Percentiles rank a stretch among this genome's conserved stretches.
phyloP scores from a whole-genome alignment of 2,329 filamentous ascomycete species.

The Nannizziopsis barbatae region DNA sequence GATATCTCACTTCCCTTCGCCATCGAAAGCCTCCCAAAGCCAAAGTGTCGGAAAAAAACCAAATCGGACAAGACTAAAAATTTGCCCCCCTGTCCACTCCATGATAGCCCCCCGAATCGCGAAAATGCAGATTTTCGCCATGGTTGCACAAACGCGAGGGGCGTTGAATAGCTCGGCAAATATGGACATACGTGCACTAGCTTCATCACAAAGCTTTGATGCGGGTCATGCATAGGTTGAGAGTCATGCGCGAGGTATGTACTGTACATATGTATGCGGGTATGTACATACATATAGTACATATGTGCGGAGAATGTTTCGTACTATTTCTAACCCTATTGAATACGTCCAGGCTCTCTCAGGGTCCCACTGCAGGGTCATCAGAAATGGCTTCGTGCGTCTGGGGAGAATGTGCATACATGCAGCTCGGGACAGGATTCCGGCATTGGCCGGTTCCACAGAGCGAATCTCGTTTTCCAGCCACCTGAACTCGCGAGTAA shows the following conservation, averaged over 20 bases:
- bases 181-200: not conserved
- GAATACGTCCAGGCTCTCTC: not conserved
- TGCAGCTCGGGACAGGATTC: not conserved
- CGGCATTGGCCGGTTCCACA: not conserved
- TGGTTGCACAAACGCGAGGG: not conserved
- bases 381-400: not conserved
- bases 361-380: slow-evolving; percentile 4
- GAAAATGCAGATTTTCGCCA: not conserved
- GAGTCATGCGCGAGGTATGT: not conserved
- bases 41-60: not conserved
- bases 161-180: not conserved
- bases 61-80: no score
- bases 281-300: not conserved
- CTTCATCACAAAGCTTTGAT: not conserved
- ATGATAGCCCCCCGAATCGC: not conserved
- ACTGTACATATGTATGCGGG: not conserved
- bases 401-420: not conserved
- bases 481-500: not conserved
- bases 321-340: no score
- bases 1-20: no score
- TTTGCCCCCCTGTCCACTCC: no score
- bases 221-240: no score
- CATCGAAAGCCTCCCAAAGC: no score
- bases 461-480: not conserved
- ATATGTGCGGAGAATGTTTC: not conserved